These are phyloP conservation scores for Millerozyma miso DNA, from an alignment of 805 yeast genomes.

Conservation along the genomic window DNA sequence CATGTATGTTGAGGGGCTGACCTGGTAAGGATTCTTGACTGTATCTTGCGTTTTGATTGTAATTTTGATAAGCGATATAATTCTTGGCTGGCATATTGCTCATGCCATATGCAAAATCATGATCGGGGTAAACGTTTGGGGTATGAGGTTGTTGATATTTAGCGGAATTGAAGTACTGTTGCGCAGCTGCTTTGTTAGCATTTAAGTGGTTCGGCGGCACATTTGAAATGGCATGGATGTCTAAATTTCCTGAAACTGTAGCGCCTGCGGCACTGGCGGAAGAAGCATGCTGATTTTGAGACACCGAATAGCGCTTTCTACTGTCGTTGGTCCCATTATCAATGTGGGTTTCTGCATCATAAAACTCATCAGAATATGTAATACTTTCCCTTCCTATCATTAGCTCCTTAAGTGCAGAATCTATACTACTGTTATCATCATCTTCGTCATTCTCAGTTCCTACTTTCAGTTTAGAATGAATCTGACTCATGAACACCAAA, in stretches of 20 bases:
- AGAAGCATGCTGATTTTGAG: background rate
- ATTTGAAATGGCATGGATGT: background rate
- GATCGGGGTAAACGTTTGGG: background rate
- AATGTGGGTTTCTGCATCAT: constrained; percentile 5
- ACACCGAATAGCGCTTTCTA: too few relatives aligned
- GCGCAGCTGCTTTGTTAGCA: background rate
- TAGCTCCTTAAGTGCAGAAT: constrained; percentile 10
- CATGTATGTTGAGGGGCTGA: background rate
- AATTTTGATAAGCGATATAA: background rate
- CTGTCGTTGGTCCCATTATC: background rate
- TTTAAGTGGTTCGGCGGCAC: background rate
- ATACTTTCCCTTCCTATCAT: constrained; percentile 14
- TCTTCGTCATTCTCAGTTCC: constrained; percentile 1
- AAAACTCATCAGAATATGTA: constrained; percentile 11
- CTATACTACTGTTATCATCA: constrained; percentile 8
- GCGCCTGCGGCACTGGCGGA: background rate
- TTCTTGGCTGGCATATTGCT: background rate
- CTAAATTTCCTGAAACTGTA: background rate
- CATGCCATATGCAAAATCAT: background rate
- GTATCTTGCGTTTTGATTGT: background rate
- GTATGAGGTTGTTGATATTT: background rate
- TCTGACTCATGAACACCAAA: constrained; percentile 6
- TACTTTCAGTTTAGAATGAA: constrained; percentile 1
- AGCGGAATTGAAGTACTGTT: background rate
- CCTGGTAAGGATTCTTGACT: background rate